phyloP scores from a whole-genome alignment of 2,329 filamentous ascomycete species.

The Xylaria sp. region DNA sequence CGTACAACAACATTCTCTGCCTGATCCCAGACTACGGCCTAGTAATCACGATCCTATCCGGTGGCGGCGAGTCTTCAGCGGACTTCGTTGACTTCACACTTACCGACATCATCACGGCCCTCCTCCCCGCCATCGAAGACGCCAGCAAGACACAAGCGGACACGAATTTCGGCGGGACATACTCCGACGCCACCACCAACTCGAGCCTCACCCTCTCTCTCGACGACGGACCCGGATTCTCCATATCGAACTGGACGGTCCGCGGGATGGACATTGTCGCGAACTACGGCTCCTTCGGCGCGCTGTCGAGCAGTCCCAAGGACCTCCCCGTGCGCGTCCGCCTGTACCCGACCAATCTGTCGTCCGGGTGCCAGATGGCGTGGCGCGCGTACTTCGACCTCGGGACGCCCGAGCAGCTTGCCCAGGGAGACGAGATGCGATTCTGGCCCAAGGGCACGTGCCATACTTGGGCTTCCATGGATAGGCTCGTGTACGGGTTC shows the following conservation, averaged over 20 bases:
- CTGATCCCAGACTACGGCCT: constrained; percentile 51
- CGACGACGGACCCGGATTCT: constrained; percentile 54
- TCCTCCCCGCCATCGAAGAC: constrained; percentile 57
- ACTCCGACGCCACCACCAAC: constrained; percentile 52
- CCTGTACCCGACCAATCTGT: constrained; percentile 44
- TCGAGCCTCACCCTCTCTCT: constrained; percentile 53
- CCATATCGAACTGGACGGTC: constrained; percentile 53
- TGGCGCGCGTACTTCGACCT: constrained; percentile 45
- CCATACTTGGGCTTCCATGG: constrained; percentile 44
- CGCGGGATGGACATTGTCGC: constrained; percentile 54
- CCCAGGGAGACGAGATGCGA: constrained; percentile 36
- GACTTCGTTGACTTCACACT: constrained; percentile 40
- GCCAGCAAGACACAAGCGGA: constrained; percentile 53
- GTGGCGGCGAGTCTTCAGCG: constrained; percentile 40
- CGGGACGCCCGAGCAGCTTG: constrained; percentile 39
- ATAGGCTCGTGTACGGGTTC: constrained; percentile 45
- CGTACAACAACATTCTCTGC: constrained; percentile 48
- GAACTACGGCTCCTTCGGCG: constrained; percentile 47
- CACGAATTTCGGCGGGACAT: constrained; percentile 51
- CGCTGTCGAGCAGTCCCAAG: constrained; percentile 36
- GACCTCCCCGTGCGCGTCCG: constrained; percentile 37
- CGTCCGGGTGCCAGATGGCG: constrained; percentile 26
- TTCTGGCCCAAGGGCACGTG: constrained; percentile 45
- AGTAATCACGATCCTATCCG: constrained; percentile 46
- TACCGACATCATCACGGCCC: constrained; percentile 47